phyloP scores from a whole-genome alignment of 2,329 filamentous ascomycete genomes.

The Botrytis byssoidea region DNA sequence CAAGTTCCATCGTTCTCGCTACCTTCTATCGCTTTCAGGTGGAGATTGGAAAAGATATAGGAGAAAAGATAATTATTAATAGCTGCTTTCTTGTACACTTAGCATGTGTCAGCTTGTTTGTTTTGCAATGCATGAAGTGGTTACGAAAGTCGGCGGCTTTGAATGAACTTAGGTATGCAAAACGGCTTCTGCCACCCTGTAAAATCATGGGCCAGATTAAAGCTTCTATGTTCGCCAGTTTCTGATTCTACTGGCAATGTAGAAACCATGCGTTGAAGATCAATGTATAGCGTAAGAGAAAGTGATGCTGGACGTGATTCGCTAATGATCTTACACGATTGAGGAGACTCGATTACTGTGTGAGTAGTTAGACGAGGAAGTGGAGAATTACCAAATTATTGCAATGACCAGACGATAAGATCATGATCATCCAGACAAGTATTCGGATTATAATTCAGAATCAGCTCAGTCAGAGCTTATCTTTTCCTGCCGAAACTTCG shows the following conservation, averaged over 20 bases:
- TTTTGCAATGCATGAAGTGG: background rate
- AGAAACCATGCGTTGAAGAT: background rate
- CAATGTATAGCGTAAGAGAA: background rate
- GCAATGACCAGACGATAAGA: background rate
- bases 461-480: too few species aligned
- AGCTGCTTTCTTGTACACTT: background rate
- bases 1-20: accelerated
- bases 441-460: background rate
- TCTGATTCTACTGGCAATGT: background rate
- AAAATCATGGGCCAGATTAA: accelerated
- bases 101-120: background rate
- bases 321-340: background rate
- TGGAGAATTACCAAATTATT: background rate
- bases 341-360: too few species aligned
- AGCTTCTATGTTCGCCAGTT: background rate
- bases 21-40: background rate
- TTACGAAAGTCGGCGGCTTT: background rate
- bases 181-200: background rate
- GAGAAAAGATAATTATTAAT: background rate
- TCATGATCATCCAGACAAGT: background rate
- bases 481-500: background rate
- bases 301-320: background rate
- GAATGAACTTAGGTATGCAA: background rate
- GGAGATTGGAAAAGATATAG: accelerated
- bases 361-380: background rate